phyloP scores from a whole-genome alignment of 2,329 filamentous ascomycete genomes.

The Diaporthe ampelina region DNA sequence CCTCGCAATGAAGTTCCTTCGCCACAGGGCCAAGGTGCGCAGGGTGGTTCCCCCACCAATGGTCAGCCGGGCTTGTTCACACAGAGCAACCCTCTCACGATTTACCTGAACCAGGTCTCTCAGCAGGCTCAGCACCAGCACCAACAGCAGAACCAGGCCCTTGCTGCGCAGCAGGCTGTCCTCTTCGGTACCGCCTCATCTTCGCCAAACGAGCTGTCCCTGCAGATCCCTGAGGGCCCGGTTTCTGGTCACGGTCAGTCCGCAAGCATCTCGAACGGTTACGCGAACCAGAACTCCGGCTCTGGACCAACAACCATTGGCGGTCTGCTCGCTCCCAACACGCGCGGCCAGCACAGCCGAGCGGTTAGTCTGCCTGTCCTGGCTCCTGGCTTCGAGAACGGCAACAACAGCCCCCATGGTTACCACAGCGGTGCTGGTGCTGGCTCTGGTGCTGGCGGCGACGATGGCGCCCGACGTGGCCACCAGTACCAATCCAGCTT shows the following conservation, averaged over 20 bases:
- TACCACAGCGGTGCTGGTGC: constrained; percentile 47
- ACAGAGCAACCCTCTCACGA: constrained; percentile 88
- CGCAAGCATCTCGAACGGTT: constrained; percentile 76
- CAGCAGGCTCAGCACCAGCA: constrained; percentile 77
- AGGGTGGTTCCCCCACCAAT: constrained; percentile 69
- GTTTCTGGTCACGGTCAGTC: constrained; percentile 75
- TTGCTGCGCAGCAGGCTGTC: constrained; percentile 82
- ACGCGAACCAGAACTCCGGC: constrained; percentile 64
- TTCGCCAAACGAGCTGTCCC: constrained; percentile 67
- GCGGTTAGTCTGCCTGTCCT: constrained; percentile 89
- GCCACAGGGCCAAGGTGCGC: constrained; percentile 71
- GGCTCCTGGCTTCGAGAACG: constrained; percentile 74
- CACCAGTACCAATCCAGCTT: constrained; percentile 77
- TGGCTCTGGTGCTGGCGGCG: constrained; percentile 58
- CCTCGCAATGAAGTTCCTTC: constrained; percentile 74
- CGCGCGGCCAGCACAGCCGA: constrained; percentile 77
- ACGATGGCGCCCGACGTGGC: constrained; percentile 70
- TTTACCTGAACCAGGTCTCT: constrained; percentile 90
- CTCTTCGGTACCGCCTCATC: constrained; percentile 82
- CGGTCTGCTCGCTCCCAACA: constrained; percentile 81
- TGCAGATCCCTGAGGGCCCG: constrained; percentile 73
- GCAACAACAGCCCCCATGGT: constrained; percentile 65
- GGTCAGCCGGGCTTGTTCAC: constrained; percentile 79
- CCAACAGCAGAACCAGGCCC: constrained; percentile 78
- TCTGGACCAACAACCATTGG: constrained; percentile 78